Percentiles rank a stretch among this genome's conserved stretches.
phyloP scores from a whole-genome alignment of 1,284 basidiomycete genomes.

The Boletus albobrunnescens region DNA sequence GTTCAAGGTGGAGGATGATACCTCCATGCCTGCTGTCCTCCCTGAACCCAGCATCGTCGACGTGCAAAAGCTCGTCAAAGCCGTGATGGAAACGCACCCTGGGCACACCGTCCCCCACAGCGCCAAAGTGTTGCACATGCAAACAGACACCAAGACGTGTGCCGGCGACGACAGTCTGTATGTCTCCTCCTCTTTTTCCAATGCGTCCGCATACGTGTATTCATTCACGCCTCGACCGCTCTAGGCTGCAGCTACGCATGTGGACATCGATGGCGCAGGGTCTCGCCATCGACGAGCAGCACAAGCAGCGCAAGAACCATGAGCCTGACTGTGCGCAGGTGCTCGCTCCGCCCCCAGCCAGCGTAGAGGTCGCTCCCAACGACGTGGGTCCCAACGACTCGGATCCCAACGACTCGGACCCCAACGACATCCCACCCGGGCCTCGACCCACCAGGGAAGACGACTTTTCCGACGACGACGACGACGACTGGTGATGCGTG shows the following conservation, averaged over 20 bases:
- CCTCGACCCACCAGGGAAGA: constrained; percentile 8
- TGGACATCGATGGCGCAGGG: constrained; percentile 34
- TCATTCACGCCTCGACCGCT: neutral
- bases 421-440: constrained; percentile 13
- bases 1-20: neutral
- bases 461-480: constrained; percentile 27
- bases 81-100: constrained; percentile 25
- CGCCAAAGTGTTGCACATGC: constrained; percentile 28
- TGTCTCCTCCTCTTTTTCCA: constrained; percentile 1
- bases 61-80: constrained; percentile 23
- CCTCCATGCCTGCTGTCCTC: neutral
- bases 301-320: constrained; percentile 13
- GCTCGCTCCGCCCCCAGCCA: constrained; percentile 11
- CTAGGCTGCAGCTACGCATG: constrained; percentile 29
- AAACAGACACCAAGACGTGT: constrained; percentile 25
- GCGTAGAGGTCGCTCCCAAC: constrained; percentile 7
- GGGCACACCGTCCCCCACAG: constrained; percentile 25
- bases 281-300: constrained; percentile 31
- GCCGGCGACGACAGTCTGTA: constrained; percentile 35
- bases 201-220: too few relatives aligned
- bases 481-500: constrained; percentile 25
- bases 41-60: constrained; percentile 23
- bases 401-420: constrained; percentile 18
- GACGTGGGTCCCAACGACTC: constrained; percentile 18
- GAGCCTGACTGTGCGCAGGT: constrained; percentile 11